Conservation (phyloP, 208 protist species). For the Trypanosoma boissoni region DNA sequence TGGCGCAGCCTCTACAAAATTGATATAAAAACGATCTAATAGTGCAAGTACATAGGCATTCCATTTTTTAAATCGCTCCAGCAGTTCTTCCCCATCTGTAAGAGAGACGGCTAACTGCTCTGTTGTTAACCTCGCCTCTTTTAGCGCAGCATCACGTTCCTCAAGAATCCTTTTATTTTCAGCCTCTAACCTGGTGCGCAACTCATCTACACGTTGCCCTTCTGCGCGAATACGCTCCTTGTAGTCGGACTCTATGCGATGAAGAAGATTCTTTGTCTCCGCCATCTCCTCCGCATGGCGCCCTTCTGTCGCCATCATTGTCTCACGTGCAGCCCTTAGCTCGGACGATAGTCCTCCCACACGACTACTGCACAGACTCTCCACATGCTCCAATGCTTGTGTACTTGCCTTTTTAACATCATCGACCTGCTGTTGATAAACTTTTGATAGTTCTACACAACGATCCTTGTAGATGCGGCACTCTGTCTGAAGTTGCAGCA, state of each 20-base stretch:
- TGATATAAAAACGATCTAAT: constrained; percentile 60
- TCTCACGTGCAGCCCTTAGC: constrained; percentile 48
- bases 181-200: constrained; percentile 43
- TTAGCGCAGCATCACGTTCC: constrained; percentile 42
- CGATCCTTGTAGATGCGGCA: constrained; percentile 49
- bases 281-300: constrained; percentile 49
- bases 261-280: constrained; percentile 45
- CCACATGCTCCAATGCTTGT: constrained; percentile 72
- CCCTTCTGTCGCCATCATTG: constrained; percentile 38
- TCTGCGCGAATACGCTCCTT: constrained; percentile 61
- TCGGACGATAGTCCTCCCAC: constrained; percentile 64
- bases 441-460: constrained; percentile 36
- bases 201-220: constrained; percentile 61
- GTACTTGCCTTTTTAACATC: constrained; percentile 67
- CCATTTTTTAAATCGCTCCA: constrained; percentile 73
- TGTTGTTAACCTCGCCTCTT: constrained; percentile 39
- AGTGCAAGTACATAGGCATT: constrained; percentile 61
- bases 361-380: constrained; percentile 54
- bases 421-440: constrained; percentile 67
- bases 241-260: constrained; percentile 68
- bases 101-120: constrained; percentile 50
- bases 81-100: constrained; percentile 51
- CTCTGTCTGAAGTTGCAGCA: constrained; percentile 48
- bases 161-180: constrained; percentile 29
- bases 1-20: constrained; percentile 42